phyloP scores from a whole-genome alignment of 352 stramenopile species.

The Phytophthora fragariae region DNA sequence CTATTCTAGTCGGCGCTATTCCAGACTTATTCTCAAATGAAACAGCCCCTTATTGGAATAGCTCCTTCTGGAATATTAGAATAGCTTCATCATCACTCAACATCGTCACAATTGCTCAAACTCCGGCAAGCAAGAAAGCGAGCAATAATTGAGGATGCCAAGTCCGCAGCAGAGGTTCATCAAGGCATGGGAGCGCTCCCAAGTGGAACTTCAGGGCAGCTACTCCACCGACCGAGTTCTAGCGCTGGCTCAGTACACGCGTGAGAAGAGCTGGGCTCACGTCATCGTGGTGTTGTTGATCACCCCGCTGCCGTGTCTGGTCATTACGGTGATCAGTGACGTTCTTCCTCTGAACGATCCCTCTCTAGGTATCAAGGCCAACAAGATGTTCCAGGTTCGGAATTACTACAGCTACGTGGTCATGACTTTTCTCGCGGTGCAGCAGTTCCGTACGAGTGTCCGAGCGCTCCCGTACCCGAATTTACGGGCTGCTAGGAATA shows the following conservation, averaged over 20 bases:
- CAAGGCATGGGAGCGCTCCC: constrained; percentile 8
- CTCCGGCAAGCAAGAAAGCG: too few species aligned
- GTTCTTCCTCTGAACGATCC: constrained; percentile 15
- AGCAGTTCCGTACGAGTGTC: constrained; percentile 26
- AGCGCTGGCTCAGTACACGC: constrained; percentile 11
- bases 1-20: too few species aligned
- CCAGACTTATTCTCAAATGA: too few species aligned
- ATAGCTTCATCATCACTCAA: too few species aligned
- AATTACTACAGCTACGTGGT: constrained; percentile 31
- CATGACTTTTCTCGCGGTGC: constrained; percentile 19
- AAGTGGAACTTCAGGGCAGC: constrained; percentile 29
- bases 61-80: too few species aligned
- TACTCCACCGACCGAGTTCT: constrained; percentile 21
- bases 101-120: too few species aligned
- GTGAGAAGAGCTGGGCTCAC: constrained; percentile 1
- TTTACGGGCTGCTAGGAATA: not conserved
- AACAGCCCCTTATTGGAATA: too few species aligned
- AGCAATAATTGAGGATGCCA: not conserved
- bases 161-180: constrained; percentile 1
- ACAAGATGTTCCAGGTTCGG: constrained; percentile 24
- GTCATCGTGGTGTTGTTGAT: constrained; percentile 14
- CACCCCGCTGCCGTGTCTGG: constrained; percentile 25
- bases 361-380: constrained; percentile 12
- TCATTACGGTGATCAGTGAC: constrained; percentile 21
- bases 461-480: constrained; percentile 23